These are phyloP conservation scores for Stylosanthes scabra DNA, from an alignment of 331 rosid species.

Conservation along the genomic window DNA sequence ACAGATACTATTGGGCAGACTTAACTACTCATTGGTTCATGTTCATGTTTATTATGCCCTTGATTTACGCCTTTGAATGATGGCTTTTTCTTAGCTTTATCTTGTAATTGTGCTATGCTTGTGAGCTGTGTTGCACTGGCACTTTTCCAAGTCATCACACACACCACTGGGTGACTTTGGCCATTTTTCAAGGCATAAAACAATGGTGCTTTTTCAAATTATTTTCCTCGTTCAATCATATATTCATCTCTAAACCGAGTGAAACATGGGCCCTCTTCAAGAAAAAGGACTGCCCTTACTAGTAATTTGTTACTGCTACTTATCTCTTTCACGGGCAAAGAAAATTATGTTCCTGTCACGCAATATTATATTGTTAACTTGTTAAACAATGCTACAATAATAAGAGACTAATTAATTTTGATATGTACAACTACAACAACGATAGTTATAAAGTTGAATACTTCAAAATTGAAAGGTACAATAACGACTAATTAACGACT, in stretches of 20 bases:
- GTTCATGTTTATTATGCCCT: slow-evolving; percentile 51
- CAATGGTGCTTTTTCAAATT: neutral
- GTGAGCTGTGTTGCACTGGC: slow-evolving; percentile 66
- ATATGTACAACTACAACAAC: too few species aligned
- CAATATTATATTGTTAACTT: neutral
- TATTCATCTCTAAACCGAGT: slow-evolving; percentile 26
- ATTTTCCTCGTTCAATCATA: neutral
- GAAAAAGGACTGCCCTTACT: neutral
- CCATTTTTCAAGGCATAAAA: slow-evolving; percentile 20
- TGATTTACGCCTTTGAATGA: slow-evolving; percentile 72
- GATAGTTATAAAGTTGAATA: neutral
- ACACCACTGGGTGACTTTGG: slow-evolving; percentile 40
- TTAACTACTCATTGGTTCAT: slow-evolving; percentile 33
- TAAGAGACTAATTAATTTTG: neutral
- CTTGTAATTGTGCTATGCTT: neutral
- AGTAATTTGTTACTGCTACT: neutral
- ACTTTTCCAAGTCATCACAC: slow-evolving; percentile 46
- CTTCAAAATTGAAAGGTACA: too few species aligned
- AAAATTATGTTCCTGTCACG: neutral
- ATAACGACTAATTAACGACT: too few species aligned
- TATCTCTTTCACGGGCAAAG: neutral
- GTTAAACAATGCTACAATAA: neutral
- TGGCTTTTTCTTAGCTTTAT: slow-evolving; percentile 25
- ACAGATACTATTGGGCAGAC: too few species aligned
- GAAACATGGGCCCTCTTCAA: slow-evolving; percentile 5